Evolutionary conservation across 441 rosid species (phyloP).

Genomic region (Breynia disticha): DNA sequence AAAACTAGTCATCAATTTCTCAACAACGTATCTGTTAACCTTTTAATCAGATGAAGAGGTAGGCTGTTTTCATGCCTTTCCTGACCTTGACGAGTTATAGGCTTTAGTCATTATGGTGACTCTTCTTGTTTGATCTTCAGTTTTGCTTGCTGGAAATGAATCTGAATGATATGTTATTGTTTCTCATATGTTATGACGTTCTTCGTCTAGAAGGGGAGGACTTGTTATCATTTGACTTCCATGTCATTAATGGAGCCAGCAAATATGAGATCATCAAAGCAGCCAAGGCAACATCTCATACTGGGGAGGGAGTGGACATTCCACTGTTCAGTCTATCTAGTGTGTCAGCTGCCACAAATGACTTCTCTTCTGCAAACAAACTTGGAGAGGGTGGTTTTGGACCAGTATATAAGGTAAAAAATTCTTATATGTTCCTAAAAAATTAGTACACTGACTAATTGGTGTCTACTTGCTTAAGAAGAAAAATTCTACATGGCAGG

Average conservation of each 20-base stretch:
- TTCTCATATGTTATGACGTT: too few species aligned
- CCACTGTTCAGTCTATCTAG: not conserved
- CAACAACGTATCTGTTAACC: too few species aligned
- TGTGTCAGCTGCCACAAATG: not conserved
- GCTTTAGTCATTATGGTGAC: too few species aligned
- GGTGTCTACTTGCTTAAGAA: not conserved
- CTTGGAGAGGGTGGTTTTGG: slow-evolving; percentile 1
- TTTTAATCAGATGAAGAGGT: too few species aligned
- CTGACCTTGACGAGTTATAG: too few species aligned
- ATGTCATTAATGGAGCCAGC: not conserved
- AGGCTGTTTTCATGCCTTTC: too few species aligned
- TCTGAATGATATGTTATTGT: too few species aligned
- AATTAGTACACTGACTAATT: too few species aligned
- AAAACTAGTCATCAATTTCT: too few species aligned
- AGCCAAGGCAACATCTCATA: not conserved
- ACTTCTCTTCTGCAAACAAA: not conserved
- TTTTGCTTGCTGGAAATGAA: too few species aligned
- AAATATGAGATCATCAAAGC: not conserved
- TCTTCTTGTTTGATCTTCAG: too few species aligned
- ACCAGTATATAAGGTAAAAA: not conserved
- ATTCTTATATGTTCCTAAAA: not conserved
- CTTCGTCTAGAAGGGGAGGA: not conserved
- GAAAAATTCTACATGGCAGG: slow-evolving; percentile 4
- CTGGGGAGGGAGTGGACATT: not conserved
- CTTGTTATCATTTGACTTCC: not conserved